Evolutionary conservation across 176 grass and related monocot genomes (phyloP).

Genomic region (Zoysia japonica): DNA sequence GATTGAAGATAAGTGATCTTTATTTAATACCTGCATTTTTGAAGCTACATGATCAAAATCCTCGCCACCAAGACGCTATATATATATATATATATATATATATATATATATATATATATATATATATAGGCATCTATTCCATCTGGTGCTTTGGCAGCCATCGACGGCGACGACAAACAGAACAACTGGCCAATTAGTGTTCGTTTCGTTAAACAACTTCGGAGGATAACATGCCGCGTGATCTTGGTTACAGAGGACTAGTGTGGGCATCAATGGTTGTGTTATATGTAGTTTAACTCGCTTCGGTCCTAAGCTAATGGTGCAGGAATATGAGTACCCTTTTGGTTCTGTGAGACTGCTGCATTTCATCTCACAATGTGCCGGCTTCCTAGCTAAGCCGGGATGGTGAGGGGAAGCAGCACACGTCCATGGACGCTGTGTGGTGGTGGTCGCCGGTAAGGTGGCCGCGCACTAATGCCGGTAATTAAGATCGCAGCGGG

Average conservation of each 20-base stretch:
- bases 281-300: conserved; percentile 19
- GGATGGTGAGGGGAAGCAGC: too few species aligned
- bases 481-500: neutral
- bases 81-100: too few species aligned
- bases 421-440: neutral
- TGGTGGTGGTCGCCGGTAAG: neutral
- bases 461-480: neutral
- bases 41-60: too few species aligned
- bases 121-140: neutral
- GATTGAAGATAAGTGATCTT: neutral
- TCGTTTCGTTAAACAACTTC: conserved; percentile 30
- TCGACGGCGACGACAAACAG: conserved; percentile 21
- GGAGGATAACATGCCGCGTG: conserved; percentile 1
- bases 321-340: neutral
- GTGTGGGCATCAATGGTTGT: neutral
- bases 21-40: neutral
- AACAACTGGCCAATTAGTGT: conserved; percentile 17
- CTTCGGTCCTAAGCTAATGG: conserved; percentile 33
- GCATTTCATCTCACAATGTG: too few species aligned
- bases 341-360: neutral
- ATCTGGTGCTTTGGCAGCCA: neutral
- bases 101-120: too few species aligned
- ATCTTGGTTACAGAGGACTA: neutral
- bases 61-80: too few species aligned
- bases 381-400: too few species aligned